Base-by-base conservation (phyloP, 352 stramenopile species). In the Phytophthora idaei region DNA sequence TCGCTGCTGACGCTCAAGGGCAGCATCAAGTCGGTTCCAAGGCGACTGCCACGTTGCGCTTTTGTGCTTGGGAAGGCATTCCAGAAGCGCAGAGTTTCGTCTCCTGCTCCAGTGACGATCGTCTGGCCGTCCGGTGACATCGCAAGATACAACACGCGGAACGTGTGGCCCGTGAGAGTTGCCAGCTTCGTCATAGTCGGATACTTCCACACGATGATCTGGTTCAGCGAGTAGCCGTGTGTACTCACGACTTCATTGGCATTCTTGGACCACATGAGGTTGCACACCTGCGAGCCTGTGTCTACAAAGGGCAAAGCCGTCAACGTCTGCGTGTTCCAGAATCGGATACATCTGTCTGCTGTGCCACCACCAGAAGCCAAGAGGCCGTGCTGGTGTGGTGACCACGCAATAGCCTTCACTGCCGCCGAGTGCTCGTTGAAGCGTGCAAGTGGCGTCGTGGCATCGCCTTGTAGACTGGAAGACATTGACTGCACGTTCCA, bases 151-250 rank as follows among this genome's bases (percentile, higher is more conserved):
- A 99, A 72, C 29, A 99, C 96, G 56, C 97, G 87, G 70, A 97
- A 98, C 6, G 93, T 98, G 74, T 99, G 97, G 14, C 97, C 97
- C 3, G 96, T 99, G 52, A 99, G 79, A 14, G 96, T 99, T 29
- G 93, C 93, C 42, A 99, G 85, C 76, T 99, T 99, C 42, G 87
- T 92, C 93, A 99, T 98, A 37, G 71, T 97, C 45, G 97, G 96
- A 73, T 99, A 99, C 63, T 97, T 95, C 96, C 96, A 99, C 64
- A 99, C 87, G 64, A 98, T 98, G 77, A 99, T 98, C 70, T 97
- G 90, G 88, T 99, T 99, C 25, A 99, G 84, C 61, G 91, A 98
- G 83, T 99, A 99, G 27, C 97, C 97, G 78, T 99, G 97, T n/a
- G 97, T 99, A 62, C 94, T 98, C 58, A 99, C 97, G 61, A 99